Evolutionary conservation across 2,329 filamentous ascomycete genomes (phyloP), one percentile per base, ranked within the genome.

Genomic region (Pyrenochaeta sp.): DNA sequence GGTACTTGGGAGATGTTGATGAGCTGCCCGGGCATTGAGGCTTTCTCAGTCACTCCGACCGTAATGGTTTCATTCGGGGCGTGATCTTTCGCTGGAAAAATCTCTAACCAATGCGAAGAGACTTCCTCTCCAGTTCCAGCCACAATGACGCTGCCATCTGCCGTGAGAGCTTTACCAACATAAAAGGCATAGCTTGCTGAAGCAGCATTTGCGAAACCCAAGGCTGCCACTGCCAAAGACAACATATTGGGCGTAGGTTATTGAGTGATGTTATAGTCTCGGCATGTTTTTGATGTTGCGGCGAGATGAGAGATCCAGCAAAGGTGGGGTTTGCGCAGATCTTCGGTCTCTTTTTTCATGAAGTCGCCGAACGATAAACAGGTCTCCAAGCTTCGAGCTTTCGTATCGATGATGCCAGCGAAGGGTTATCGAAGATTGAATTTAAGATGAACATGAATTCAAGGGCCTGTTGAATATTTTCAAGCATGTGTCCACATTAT

Each of bases 121-220:
- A 77, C 74, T 50, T 78, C 74, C 47, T 78, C 76, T 30, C 75
- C 75, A 3, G 74, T 77, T 15, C 75, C 74, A 46, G 74, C 75
- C 14, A 77, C 60, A 29, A 77, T 64, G 18, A 77, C 73, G 23
- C 67, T 70, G 20, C 72, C 73, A 47, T 73, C 69, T 10, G 66
- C 59, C 0, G 75, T 77, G 47, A 78, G 69, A 26, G 69, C 65
- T 46, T 75, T 76, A 46, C 76, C 75, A 13, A 78, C 73, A 38
- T 77, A 78, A 58, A 77, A 77, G 10, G 73, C 74, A 55, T 77
- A 77, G 61, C 75, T 77, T n/a, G 72, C 72, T n/a, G 40, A 37
- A 5, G 47, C 31, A 1, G 47, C 47, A 9, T 55, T 43, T 1
- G 44, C 28, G 22, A 59, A 29, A 15, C 49, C 26, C 8, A 54